Evolutionary conservation across 805 yeast species (phyloP).

Genomic region (Candida morakotiae): DNA sequence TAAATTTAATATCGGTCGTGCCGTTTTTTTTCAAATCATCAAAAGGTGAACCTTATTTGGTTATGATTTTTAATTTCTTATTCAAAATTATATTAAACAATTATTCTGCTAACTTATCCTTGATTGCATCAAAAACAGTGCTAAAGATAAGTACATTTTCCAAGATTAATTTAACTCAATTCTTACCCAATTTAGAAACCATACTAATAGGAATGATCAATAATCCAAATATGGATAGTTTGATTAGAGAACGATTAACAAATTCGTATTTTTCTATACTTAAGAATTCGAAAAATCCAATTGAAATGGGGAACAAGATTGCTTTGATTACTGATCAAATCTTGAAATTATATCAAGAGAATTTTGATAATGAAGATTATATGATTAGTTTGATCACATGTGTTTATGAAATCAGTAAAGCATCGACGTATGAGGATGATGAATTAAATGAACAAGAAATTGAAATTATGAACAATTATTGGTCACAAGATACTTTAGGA

Average conservation of each 20-base stretch:
- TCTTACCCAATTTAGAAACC: conserved; percentile 46
- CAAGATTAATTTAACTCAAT: conserved; percentile 34
- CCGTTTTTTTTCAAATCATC: conserved; percentile 53
- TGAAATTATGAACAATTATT: conserved; percentile 28
- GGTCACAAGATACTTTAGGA: conserved; percentile 46
- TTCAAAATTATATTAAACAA: conserved; percentile 37
- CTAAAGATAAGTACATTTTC: conserved; percentile 55
- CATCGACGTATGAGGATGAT: conserved; percentile 57
- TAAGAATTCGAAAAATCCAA: conserved; percentile 49
- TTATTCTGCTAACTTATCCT: conserved; percentile 19
- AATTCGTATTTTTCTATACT: conserved; percentile 62
- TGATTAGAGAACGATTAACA: conserved; percentile 56
- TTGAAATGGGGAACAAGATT: conserved; percentile 16
- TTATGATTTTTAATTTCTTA: conserved; percentile 51
- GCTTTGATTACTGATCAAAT: conserved; percentile 6
- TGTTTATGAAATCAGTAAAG: conserved; percentile 67
- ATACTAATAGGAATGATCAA: conserved; percentile 46
- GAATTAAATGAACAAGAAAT: conserved; percentile 37
- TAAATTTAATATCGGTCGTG: conserved; percentile 52
- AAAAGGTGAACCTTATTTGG: conserved; percentile 42
- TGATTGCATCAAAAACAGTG: conserved; percentile 48
- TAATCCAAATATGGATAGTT: conserved; percentile 33
- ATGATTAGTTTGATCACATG: conserved; percentile 56
- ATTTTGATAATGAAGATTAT: conserved; percentile 35
- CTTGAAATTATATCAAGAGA: conserved; percentile 9